These are phyloP conservation scores for Fistulinella prunicolor DNA, from an alignment of 768 basidiomycete species.

Conservation along the genomic window DNA sequence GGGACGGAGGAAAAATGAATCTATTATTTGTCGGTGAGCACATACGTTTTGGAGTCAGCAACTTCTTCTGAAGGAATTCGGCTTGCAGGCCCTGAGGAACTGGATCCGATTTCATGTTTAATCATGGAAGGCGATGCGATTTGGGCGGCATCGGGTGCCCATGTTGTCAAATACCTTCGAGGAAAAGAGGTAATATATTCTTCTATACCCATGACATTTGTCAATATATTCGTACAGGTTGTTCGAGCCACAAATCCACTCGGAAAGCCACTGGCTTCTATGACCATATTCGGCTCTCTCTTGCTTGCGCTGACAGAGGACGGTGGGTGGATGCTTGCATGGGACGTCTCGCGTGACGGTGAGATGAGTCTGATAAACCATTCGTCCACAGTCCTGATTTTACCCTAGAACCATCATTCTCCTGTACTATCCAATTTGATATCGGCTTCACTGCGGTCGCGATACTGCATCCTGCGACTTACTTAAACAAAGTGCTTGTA, in stretches of 20 bases:
- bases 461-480: conserved; percentile 91
- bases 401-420: conserved; percentile 17
- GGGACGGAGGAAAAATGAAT: conserved; percentile 93
- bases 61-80: conserved; percentile 3
- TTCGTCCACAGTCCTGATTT: conserved; percentile 12
- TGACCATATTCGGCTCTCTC: conserved; percentile 78
- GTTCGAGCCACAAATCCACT: conserved; percentile 63
- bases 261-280: conserved; percentile 53
- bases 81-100: conserved; percentile 73
- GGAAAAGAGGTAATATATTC: conserved; percentile 72
- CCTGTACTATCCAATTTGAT: conserved; percentile 75
- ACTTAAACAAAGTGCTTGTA: conserved; percentile 92
- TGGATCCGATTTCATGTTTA: conserved; percentile 69
- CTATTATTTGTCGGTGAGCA: conserved; percentile 88
- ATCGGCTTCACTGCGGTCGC: conserved; percentile 79
- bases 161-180: conserved; percentile 74
- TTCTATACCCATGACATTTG: neutral
- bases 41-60: neutral
- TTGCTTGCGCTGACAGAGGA: conserved; percentile 78
- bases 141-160: conserved; percentile 70
- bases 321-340: conserved; percentile 72
- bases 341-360: conserved; percentile 69
- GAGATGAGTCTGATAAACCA: conserved; percentile 14
- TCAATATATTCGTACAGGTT: conserved; percentile 36
- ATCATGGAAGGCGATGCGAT: conserved; percentile 83